Evolutionary conservation across 805 yeast species (phyloP).

Genomic region (Soucietia sequanensis): DNA sequence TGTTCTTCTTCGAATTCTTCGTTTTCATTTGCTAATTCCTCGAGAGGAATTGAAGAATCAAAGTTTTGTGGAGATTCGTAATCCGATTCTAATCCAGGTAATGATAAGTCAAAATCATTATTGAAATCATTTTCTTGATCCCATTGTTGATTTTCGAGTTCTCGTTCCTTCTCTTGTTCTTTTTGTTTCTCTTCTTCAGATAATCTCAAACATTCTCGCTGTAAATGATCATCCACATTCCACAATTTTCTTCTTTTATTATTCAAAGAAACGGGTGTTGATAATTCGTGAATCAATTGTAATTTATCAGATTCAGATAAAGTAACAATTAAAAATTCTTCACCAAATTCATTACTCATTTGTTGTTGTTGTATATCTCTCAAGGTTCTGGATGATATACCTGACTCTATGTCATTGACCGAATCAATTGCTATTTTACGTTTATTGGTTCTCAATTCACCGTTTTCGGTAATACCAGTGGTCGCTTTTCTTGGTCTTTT

Average conservation of each 20-base stretch:
- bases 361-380: conserved; percentile 27
- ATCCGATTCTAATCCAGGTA: conserved; percentile 17
- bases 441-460: conserved; percentile 46
- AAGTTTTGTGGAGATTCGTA: conserved; percentile 1
- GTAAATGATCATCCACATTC: conserved; percentile 30
- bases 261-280: conserved; percentile 20
- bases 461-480: conserved; percentile 38
- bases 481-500: conserved; percentile 25
- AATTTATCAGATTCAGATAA: conserved; percentile 33
- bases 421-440: conserved; percentile 48
- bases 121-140: conserved; percentile 21
- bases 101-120: conserved; percentile 19
- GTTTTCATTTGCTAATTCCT: conserved; percentile 4
- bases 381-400: conserved; percentile 34
- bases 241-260: conserved; percentile 29
- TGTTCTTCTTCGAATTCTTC: conserved; percentile 16
- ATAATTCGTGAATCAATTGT: conserved; percentile 32
- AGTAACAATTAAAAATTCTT: conserved; percentile 21
- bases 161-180: conserved; percentile 19
- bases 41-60: conserved; percentile 2
- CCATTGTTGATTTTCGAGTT: conserved; percentile 12
- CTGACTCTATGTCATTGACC: conserved; percentile 43
- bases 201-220: conserved; percentile 26
- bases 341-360: conserved; percentile 16
- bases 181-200: conserved; percentile 17